phyloP scores from a whole-genome alignment of 2,329 filamentous ascomycete species.

The Cladosporium sphaerospermum region DNA sequence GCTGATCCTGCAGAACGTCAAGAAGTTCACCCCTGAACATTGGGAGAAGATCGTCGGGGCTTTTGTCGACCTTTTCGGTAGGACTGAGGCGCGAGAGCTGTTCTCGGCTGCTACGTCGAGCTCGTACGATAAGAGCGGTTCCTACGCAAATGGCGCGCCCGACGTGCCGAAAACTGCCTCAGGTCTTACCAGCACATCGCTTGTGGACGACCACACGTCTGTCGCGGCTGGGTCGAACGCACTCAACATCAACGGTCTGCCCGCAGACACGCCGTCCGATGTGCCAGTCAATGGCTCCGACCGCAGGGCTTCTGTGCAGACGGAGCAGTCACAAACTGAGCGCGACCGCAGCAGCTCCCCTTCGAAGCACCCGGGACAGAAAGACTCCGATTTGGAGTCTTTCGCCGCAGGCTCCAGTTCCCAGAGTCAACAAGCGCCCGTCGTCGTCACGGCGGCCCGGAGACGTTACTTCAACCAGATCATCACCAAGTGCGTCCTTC shows the following conservation, averaged over 20 bases:
- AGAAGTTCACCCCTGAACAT: constrained; percentile 78
- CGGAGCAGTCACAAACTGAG: constrained; percentile 12
- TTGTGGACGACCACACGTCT: constrained; percentile 14
- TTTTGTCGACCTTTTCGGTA: constrained; percentile 91
- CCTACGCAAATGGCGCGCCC: constrained; percentile 21
- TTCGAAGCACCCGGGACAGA: constrained; percentile 4
- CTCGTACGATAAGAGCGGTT: constrained; percentile 26
- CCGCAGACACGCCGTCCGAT: constrained; percentile 16
- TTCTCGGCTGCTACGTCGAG: constrained; percentile 71
- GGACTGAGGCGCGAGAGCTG: constrained; percentile 88
- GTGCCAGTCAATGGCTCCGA: constrained; percentile 19
- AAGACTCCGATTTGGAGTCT: constrained; percentile 59
- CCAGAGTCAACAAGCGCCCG: constrained; percentile 71
- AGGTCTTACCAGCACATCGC: constrained; percentile 6
- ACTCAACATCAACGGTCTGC: constrained; percentile 37
- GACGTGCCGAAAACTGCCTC: constrained; percentile 18
- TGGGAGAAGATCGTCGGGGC: constrained; percentile 93
- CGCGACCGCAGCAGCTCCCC: constrained; percentile 15
- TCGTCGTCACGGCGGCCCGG: constrained; percentile 87
- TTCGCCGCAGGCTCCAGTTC: constrained; percentile 69
- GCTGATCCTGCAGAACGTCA: constrained; percentile 91
- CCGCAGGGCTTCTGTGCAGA: not conserved
- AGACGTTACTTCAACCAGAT: constrained; percentile 98
- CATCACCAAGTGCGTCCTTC: constrained; percentile 95
- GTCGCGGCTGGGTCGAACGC: constrained; percentile 29